These are phyloP conservation scores for Didymella exigua DNA, from an alignment of 2,329 filamentous ascomycete species.

Conservation along the genomic window DNA sequence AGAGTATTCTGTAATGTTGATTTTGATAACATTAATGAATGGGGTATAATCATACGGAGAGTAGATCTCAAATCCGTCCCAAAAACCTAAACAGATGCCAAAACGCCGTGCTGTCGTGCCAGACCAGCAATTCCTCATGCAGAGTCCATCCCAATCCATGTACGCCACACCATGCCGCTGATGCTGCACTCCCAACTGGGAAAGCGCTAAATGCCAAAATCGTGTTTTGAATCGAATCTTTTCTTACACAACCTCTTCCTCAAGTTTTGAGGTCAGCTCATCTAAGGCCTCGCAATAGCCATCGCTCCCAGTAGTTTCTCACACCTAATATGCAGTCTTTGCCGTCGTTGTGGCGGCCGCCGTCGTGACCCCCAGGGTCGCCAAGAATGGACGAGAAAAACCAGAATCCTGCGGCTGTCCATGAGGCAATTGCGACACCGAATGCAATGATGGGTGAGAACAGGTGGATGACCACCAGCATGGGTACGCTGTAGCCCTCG, in stretches of 20 bases:
- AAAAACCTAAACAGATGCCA: neutral
- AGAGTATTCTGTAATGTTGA: neutral
- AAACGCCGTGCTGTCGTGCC: conserved; percentile 31
- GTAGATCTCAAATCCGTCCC: conserved; percentile 6
- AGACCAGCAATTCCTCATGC: conserved; percentile 11
- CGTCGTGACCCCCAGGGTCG: conserved; percentile 65
- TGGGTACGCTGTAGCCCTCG: conserved; percentile 48
- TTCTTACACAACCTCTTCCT: neutral
- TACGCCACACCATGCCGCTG: conserved; percentile 33
- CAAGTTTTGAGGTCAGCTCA: conserved; percentile 1
- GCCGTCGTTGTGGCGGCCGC: conserved; percentile 61
- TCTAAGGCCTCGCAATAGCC: conserved; percentile 54
- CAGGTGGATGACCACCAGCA: conserved; percentile 60
- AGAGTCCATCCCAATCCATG: neutral
- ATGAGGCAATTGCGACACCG: conserved; percentile 61
- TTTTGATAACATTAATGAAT: conserved; percentile 4
- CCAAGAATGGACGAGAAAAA: conserved; percentile 65
- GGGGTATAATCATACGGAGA: conserved; percentile 32
- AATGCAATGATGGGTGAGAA: conserved; percentile 63
- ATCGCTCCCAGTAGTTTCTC: conserved; percentile 65
- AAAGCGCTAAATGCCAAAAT: conserved; percentile 3
- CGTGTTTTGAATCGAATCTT: conserved; percentile 1
- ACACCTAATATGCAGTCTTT: conserved; percentile 64
- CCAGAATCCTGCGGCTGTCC: conserved; percentile 67
- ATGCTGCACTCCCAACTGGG: conserved; percentile 16